Base-by-base conservation (phyloP, 139 green algal species). In the Deuterostichococcus epilithicus region DNA sequence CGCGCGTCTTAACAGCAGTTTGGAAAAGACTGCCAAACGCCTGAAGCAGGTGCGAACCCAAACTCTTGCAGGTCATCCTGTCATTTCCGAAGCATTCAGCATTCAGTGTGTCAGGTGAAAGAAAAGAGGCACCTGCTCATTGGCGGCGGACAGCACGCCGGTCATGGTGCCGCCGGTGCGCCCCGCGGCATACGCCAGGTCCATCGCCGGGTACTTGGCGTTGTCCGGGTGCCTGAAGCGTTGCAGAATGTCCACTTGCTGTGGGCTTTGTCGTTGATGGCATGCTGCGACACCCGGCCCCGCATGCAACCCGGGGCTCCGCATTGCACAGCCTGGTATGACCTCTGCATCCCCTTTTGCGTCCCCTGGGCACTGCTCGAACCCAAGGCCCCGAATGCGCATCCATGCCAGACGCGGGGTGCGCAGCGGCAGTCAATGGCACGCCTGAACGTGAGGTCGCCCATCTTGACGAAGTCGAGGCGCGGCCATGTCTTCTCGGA, bases 101-200 rank as follows among this genome's bases (percentile, higher is more conserved):
- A 66, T 37, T 72, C 26, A 72, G 8, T 47, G 47, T n/a, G n/a
- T n/a, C n/a, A n/a, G n/a, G n/a, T n/a, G 30, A 30, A 35, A 34
- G 5, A 42, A 35, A 36, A 25, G 32, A 8, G 42, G 23, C 28
- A 85, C 85, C 89, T 94, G 88, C 86, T 99, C 96, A 81, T 99
- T 99, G 35, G 96, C 96, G 30, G 96, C 96, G 60, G 83, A 91
- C 66, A 99, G 89, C 42, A 99, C 96, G 20, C 93, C 96, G 0
- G 96, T 99, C 96, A 99, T 99, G 82, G 95, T 99, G 37, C 96
- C 96, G 1, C 93, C 96, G 34, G 60, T 69, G n/a, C 96, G 82
- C 20, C 96, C 96, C 8, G 96, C 93, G 1, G 90, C 93, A 79
- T 99, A 99, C 0, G 95, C 93, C 69, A 99, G 85, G 65, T 97